A percentile compares a stretch with the other conserved stretches of the same genome.
Conservation (phyloP, 169 alveolate genomes). For the Eimeria necatrix region DNA sequence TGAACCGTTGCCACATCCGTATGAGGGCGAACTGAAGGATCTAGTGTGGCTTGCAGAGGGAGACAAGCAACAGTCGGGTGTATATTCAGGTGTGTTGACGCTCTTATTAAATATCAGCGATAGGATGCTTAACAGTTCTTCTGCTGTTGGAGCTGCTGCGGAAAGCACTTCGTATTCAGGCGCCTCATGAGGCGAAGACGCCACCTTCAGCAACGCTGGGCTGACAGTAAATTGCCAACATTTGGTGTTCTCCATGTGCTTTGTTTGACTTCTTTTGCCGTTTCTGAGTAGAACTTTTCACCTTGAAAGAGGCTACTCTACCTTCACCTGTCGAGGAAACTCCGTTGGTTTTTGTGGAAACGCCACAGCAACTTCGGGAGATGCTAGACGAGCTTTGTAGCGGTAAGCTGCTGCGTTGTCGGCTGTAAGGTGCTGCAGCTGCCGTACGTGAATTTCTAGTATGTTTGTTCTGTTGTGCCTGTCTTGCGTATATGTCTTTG, state of each 20-base stretch:
- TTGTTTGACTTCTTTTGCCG: background rate
- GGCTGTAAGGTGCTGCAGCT: background rate
- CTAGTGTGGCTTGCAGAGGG: conserved; percentile 53
- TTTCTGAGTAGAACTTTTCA: background rate
- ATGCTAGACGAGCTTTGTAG: conserved; percentile 85
- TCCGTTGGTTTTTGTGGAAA: conserved; percentile 88
- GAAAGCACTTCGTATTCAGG: background rate
- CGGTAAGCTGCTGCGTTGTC: conserved; percentile 41
- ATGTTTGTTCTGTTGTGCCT: background rate
- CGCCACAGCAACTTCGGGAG: conserved; percentile 85
- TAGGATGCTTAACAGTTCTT: background rate
- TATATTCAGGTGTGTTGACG: conserved; percentile 12
- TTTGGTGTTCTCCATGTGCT: background rate
- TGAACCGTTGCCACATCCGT: conserved; percentile 80
- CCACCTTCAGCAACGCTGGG: no score
- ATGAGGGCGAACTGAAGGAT: conserved; percentile 74
- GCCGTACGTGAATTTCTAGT: background rate
- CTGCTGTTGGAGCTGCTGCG: background rate
- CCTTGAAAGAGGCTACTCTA: conserved; percentile 21
- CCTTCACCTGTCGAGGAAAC: conserved; percentile 82
- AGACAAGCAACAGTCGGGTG: conserved; percentile 23
- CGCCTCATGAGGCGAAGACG: conserved; percentile 32
- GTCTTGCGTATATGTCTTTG: background rate
- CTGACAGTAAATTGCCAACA: no score
- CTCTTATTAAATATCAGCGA: background rate